Conservation (phyloP, 176 grass and related monocot species). For the Areca catechu region DNA sequence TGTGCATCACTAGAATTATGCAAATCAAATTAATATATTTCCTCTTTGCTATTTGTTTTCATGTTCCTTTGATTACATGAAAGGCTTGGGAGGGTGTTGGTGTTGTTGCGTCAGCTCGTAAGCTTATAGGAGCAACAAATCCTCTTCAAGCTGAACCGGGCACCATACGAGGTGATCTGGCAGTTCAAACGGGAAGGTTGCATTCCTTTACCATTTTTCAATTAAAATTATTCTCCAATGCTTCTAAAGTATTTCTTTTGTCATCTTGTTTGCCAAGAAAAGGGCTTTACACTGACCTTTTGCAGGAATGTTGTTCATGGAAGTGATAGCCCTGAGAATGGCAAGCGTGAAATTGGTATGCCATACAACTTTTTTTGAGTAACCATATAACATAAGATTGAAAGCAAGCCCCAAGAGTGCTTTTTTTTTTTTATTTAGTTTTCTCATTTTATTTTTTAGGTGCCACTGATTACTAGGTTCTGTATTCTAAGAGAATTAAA, state of each 20-base stretch:
- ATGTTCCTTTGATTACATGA: neutral
- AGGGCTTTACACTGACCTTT: constrained; percentile 1
- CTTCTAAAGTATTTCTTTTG: neutral
- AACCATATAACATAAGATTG: neutral
- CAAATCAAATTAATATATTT: neutral
- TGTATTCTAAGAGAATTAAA: no score
- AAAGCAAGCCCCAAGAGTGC: neutral
- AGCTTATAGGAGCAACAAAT: constrained; percentile 90
- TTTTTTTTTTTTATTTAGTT: neutral
- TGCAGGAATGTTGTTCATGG: constrained; percentile 92
- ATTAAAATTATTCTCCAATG: no score
- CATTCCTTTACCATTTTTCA: neutral
- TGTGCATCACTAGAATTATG: no score
- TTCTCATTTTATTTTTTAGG: no score
- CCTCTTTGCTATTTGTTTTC: neutral
- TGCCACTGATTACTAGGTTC: no score
- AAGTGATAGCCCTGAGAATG: constrained; percentile 94
- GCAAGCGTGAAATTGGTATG: constrained; percentile 78
- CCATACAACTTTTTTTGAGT: constrained; percentile 10
- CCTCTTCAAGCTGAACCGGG: constrained; percentile 93
- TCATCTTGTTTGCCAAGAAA: no score
- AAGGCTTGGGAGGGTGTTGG: constrained; percentile 88
- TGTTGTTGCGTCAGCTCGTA: constrained; percentile 87
- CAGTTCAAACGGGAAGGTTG: constrained; percentile 95
- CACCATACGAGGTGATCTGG: constrained; percentile 87